Conservation (phyloP, 805 yeast species). For the Huiozyma sinensis region DNA sequence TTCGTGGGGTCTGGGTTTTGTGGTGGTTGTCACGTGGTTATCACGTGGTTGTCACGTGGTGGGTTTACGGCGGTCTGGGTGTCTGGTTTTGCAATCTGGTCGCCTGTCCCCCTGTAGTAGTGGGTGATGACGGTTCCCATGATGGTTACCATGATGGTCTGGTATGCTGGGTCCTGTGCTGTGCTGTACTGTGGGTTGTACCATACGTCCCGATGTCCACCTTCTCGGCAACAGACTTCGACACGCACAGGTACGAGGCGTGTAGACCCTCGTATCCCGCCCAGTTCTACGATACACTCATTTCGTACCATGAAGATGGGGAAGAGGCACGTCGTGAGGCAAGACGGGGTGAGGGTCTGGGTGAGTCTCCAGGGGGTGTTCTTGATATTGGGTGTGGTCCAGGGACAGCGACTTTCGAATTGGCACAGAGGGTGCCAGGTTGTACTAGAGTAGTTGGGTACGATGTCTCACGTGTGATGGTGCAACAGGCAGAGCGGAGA, state of each 20-base stretch:
- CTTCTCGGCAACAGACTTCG: conserved; percentile 42
- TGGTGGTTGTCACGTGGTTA: no score
- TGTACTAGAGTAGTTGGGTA: conserved; percentile 49
- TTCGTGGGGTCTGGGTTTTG: no score
- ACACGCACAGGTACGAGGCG: conserved; percentile 41
- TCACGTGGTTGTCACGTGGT: no score
- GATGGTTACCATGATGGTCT: no score
- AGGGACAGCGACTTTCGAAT: conserved; percentile 55
- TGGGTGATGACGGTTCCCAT: no score
- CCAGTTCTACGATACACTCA: conserved; percentile 34
- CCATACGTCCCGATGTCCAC: conserved; percentile 41
- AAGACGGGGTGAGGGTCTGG: neutral
- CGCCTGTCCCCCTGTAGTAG: no score
- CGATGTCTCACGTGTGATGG: conserved; percentile 52
- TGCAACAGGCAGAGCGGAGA: conserved; percentile 32
- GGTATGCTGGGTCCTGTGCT: no score
- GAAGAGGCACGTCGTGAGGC: no score
- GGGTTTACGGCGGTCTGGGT: no score
- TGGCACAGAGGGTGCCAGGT: conserved; percentile 6
- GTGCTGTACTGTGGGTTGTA: neutral
- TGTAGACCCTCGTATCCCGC: conserved; percentile 62
- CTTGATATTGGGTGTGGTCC: conserved; percentile 77
- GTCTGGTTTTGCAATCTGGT: no score
- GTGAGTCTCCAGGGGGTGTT: conserved; percentile 21
- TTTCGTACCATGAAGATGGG: conserved; percentile 30